Percentiles rank a stretch among this genome's conserved stretches.
These are phyloP conservation scores for Pseudoscleropodium purum DNA, from an alignment of 225 moss, liverwort and hornwort genomes.

Conservation along the genomic window DNA sequence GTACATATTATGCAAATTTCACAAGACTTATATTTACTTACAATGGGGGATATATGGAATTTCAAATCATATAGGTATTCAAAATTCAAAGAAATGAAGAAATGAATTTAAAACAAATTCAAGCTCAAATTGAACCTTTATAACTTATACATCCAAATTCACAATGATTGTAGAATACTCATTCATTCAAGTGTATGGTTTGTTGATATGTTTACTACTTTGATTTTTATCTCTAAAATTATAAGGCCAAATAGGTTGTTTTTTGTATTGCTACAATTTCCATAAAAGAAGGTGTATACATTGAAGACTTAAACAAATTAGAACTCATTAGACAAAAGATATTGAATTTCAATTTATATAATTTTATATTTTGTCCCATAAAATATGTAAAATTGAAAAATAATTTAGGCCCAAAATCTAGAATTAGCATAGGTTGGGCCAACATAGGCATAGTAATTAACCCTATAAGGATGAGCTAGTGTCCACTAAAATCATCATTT, in stretches of 20 bases:
- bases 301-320: neutral
- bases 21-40: too few relatives aligned
- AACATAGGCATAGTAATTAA: too few relatives aligned
- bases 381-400: neutral
- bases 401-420: too few relatives aligned
- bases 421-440: neutral
- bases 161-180: neutral
- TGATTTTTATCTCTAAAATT: neutral
- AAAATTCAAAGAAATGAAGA: neutral
- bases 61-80: neutral
- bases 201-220: neutral
- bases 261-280: neutral
- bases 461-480: too few relatives aligned
- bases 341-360: neutral
- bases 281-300: neutral
- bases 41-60: too few relatives aligned
- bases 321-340: neutral
- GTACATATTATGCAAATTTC: too few relatives aligned
- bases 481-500: too few relatives aligned
- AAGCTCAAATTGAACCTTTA: neutral
- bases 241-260: neutral
- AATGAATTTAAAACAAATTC: neutral
- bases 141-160: neutral
- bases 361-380: neutral
- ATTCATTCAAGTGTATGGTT: neutral